Conservation (phyloP, 1,284 basidiomycete species). For the Mycena sp. region DNA sequence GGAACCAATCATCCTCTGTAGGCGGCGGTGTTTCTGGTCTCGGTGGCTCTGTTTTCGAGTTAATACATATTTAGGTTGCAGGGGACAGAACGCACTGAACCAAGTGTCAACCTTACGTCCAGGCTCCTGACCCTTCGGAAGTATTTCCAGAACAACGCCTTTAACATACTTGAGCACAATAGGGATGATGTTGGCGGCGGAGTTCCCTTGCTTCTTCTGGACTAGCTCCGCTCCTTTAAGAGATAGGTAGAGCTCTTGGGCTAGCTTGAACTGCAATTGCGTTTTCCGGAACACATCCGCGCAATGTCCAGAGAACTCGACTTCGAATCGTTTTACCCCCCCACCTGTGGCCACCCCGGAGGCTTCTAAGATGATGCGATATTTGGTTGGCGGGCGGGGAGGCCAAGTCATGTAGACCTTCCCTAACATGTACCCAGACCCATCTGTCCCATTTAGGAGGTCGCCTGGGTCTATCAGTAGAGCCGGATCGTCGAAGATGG, state of each 20-base stretch:
- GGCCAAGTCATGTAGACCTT: constrained; percentile 22
- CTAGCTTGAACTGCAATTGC: constrained; percentile 43
- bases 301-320: constrained; percentile 47
- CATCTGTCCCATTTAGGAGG: constrained; percentile 8
- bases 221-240: constrained; percentile 51
- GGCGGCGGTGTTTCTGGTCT: not conserved
- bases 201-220: constrained; percentile 29
- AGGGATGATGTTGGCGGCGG: constrained; percentile 37
- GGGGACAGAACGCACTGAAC: constrained; percentile 43
- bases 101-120: constrained; percentile 49
- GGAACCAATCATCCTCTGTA: constrained; percentile 40
- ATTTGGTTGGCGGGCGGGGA: not conserved
- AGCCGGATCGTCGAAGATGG: not conserved
- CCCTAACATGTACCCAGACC: constrained; percentile 9
- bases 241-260: constrained; percentile 49
- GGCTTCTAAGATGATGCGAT: constrained; percentile 4
- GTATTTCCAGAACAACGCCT: constrained; percentile 50
- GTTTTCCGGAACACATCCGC: constrained; percentile 40
- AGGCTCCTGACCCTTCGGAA: constrained; percentile 29
- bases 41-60: not conserved
- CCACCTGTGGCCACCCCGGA: not conserved
- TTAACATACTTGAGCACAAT: constrained; percentile 48
- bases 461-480: constrained; percentile 11
- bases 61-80: not conserved
- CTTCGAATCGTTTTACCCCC: constrained; percentile 41